Conservation (phyloP, 495 filamentous ascomycete species). For the Tetracladium setigerum region DNA sequence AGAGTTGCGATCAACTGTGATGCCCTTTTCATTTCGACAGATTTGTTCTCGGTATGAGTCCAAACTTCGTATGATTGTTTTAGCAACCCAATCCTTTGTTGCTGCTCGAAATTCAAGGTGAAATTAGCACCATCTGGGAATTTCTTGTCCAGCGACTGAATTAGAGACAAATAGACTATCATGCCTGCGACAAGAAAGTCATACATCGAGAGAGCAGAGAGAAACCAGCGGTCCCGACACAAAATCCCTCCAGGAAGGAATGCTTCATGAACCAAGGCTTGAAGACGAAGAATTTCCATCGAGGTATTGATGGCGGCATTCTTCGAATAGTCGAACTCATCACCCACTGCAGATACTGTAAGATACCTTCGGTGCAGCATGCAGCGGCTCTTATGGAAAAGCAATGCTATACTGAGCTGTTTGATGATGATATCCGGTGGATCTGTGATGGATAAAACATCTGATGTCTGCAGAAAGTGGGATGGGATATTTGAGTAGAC, state of each 20-base stretch:
- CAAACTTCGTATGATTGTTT: conserved; percentile 33
- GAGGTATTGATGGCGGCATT: conserved; percentile 60
- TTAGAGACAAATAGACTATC: conserved; percentile 34
- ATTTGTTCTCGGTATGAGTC: conserved; percentile 22
- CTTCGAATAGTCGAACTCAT: conserved; percentile 60
- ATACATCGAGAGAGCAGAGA: conserved; percentile 34
- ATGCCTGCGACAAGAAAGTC: conserved; percentile 42
- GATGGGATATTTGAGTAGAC: conserved; percentile 47
- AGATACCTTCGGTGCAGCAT: conserved; percentile 73
- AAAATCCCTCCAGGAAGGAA: conserved; percentile 32
- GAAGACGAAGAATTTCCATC: conserved; percentile 48
- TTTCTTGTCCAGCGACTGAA: conserved; percentile 23
- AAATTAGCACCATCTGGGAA: too few relatives aligned
- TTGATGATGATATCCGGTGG: conserved; percentile 57
- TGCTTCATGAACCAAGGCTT: conserved; percentile 30
- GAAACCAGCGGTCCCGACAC: conserved; percentile 32
- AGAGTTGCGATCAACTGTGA: conserved; percentile 30
- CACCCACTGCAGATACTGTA: conserved; percentile 42
- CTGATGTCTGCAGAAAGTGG: conserved; percentile 50
- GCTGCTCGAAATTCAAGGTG: conserved; percentile 15
- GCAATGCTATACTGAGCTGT: conserved; percentile 58
- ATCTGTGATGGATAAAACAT: conserved; percentile 55
- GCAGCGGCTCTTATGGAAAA: conserved; percentile 65
- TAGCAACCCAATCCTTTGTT: conserved; percentile 28
- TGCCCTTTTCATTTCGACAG: conserved; percentile 30